Evolutionary conservation across 768 basidiomycete species (phyloP).

Genomic region (Rhizopogon salebrosus): DNA sequence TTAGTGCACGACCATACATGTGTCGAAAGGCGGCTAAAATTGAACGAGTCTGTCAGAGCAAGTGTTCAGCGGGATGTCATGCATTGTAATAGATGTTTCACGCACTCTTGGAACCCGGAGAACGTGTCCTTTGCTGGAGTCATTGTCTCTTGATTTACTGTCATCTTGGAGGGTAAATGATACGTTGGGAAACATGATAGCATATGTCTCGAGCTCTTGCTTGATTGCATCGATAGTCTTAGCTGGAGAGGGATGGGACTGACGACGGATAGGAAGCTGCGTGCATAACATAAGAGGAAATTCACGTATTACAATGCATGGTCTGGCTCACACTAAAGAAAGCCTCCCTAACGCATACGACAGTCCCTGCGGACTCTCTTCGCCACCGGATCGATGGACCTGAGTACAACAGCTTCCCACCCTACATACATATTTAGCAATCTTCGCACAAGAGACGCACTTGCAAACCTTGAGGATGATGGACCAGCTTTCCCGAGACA

Average conservation of each 20-base stretch:
- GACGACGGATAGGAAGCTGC: conserved; percentile 78
- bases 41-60: conserved; percentile 49
- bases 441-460: not conserved
- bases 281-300: conserved; percentile 3
- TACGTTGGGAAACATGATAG: conserved; percentile 68
- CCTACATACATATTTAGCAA: conserved; percentile 34
- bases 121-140: conserved; percentile 36
- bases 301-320: not conserved
- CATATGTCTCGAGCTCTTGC: conserved; percentile 66
- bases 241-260: conserved; percentile 55
- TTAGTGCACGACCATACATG: conserved; percentile 67
- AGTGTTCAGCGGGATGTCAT: not conserved
- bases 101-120: conserved; percentile 66
- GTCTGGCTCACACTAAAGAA: conserved; percentile 72
- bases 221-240: conserved; percentile 65
- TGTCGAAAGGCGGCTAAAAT: conserved; percentile 64
- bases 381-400: conserved; percentile 76
- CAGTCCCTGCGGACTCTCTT: conserved; percentile 70
- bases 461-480: conserved; percentile 68
- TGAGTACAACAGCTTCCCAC: conserved; percentile 58
- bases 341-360: conserved; percentile 79
- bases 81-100: not conserved
- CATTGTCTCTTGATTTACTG: conserved; percentile 29
- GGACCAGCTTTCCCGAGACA: conserved; percentile 64
- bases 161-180: conserved; percentile 63